phyloP scores from a whole-genome alignment of 202 grass and related monocot genomes.

The Schoenoplectus triqueter region DNA sequence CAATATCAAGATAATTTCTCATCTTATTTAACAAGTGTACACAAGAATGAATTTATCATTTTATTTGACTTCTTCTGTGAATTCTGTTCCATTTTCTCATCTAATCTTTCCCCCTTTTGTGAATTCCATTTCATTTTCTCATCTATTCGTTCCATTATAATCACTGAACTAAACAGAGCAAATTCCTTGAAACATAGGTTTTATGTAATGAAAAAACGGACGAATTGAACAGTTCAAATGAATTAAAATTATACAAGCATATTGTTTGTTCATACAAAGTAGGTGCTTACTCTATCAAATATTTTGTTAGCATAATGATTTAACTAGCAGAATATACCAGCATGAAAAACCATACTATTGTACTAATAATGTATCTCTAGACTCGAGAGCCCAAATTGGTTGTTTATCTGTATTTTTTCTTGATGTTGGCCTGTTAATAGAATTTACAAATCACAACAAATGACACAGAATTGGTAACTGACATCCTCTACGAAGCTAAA shows the following conservation, averaged over 20 bases:
- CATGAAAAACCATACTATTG: too few relatives aligned
- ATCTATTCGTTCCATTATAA: background rate
- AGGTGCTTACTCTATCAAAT: too few relatives aligned
- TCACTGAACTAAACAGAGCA: background rate
- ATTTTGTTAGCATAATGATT: too few relatives aligned
- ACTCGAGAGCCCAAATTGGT: background rate
- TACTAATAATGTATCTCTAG: too few relatives aligned
- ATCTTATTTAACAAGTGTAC: background rate
- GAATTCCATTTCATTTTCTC: too few relatives aligned
- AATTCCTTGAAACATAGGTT: background rate
- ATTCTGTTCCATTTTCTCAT: too few relatives aligned
- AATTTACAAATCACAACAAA: background rate
- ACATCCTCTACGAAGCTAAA: too few relatives aligned
- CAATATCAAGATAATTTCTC: background rate
- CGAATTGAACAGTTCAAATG: background rate
- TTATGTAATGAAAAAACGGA: background rate
- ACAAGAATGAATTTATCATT: background rate
- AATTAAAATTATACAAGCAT: too few relatives aligned
- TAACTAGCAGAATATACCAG: too few relatives aligned
- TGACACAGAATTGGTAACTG: background rate
- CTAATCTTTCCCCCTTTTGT: too few relatives aligned
- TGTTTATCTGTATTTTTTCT: background rate
- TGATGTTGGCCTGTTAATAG: background rate
- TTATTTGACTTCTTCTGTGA: background rate
- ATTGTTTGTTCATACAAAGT: too few relatives aligned